Evolutionary conservation across 306 rosid genomes (phyloP).

Genomic region (Pueraria montana): DNA sequence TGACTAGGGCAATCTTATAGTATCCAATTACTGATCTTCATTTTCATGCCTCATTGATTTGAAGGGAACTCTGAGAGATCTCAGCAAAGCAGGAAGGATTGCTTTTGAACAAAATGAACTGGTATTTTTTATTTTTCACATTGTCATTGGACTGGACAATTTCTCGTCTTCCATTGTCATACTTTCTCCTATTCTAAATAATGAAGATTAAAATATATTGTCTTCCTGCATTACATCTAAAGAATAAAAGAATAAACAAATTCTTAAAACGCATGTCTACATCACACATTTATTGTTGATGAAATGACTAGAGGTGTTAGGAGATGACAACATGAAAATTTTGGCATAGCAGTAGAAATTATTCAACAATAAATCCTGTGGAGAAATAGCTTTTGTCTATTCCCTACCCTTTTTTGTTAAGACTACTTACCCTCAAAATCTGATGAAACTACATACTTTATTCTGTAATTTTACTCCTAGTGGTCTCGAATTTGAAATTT

Average conservation of each 20-base stretch:
- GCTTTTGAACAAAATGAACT: conserved; percentile 67
- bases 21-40: conserved; percentile 42
- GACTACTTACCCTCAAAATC: neutral
- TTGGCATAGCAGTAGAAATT: neutral
- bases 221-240: conserved; percentile 1
- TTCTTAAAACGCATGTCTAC: neutral
- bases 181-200: conserved; percentile 3
- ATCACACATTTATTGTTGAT: neutral
- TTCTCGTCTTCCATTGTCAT: conserved; percentile 14
- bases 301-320: neutral
- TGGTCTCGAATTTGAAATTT: conserved; percentile 36
- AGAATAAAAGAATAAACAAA: neutral
- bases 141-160: neutral
- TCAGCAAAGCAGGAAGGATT: conserved; percentile 68
- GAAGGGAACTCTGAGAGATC: conserved; percentile 88
- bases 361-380: conserved; percentile 3
- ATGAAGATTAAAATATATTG: neutral
- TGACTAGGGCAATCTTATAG: neutral
- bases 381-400: conserved; percentile 15
- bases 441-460: conserved; percentile 15
- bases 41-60: conserved; percentile 41
- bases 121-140: conserved; percentile 38
- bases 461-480: neutral
- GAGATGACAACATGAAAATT: neutral
- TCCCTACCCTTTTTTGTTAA: conserved; percentile 5